phyloP scores from a whole-genome alignment of 179 eudicot species.

The Pouteria campechiana region DNA sequence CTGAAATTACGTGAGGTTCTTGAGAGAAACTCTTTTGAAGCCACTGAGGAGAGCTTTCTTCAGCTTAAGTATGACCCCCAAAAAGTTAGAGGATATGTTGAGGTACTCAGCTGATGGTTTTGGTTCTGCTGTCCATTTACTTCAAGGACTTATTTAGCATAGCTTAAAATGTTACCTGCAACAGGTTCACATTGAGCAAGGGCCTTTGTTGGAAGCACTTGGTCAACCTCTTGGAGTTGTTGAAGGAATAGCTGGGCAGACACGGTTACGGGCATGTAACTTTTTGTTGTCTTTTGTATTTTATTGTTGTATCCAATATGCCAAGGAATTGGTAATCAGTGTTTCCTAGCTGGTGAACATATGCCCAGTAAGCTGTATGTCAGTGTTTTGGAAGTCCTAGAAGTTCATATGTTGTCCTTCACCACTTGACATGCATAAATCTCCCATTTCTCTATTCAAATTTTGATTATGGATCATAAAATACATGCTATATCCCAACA shows the following conservation, averaged over 20 bases:
- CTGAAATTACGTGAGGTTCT: slow-evolving; percentile 61
- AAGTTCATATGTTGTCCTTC: too few relatives aligned
- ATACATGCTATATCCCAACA: too few relatives aligned
- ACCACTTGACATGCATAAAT: too few relatives aligned
- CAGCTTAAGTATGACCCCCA: slow-evolving; percentile 71
- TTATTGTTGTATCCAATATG: too few relatives aligned
- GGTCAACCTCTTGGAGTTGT: slow-evolving; percentile 95
- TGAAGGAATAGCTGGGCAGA: slow-evolving; percentile 96
- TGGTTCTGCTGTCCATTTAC: not conserved
- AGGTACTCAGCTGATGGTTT: slow-evolving; percentile 31
- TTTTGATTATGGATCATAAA: too few relatives aligned
- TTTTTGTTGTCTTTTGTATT: too few relatives aligned
- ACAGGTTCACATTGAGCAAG: slow-evolving; percentile 97
- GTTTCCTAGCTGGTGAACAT: too few relatives aligned
- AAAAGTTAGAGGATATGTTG: slow-evolving; percentile 83
- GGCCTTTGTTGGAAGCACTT: slow-evolving; percentile 75
- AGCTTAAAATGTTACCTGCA: slow-evolving; percentile 1
- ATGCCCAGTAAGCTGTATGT: too few relatives aligned
- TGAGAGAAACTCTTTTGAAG: slow-evolving; percentile 39
- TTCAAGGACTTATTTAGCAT: not conserved
- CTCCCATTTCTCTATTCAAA: too few relatives aligned
- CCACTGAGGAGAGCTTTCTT: slow-evolving; percentile 45
- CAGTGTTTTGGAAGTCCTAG: too few relatives aligned
- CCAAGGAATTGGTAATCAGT: too few relatives aligned
- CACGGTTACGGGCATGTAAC: slow-evolving; percentile 63